Evolutionary conservation across 805 yeast genomes (phyloP).

Genomic region (Saccharomycopsis lassenensis): DNA sequence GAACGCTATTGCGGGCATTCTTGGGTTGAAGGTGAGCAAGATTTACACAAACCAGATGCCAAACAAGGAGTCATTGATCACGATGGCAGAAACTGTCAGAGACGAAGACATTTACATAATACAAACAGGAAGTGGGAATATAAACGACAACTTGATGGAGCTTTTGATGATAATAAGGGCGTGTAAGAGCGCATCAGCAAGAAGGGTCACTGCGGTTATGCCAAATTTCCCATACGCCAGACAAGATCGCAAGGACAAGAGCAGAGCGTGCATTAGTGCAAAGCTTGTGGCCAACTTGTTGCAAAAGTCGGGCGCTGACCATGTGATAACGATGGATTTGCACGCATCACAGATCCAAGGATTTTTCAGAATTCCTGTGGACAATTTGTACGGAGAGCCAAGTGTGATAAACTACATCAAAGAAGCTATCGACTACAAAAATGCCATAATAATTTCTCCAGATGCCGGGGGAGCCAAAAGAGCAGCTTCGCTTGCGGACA

Average conservation of each 20-base stretch:
- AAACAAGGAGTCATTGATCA: constrained; percentile 80
- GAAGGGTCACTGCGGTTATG: constrained; percentile 86
- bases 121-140: constrained; percentile 75
- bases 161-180: constrained; percentile 85
- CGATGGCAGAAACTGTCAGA: constrained; percentile 78
- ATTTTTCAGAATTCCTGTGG: constrained; percentile 90
- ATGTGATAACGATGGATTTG: constrained; percentile 91
- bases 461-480: constrained; percentile 99
- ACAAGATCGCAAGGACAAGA: constrained; percentile 93
- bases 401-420: constrained; percentile 72
- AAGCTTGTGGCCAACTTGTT: constrained; percentile 85
- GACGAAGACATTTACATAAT: constrained; percentile 82
- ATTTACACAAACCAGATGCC: constrained; percentile 79
- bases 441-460: constrained; percentile 82
- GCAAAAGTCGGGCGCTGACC: constrained; percentile 90
- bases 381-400: constrained; percentile 92
- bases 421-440: constrained; percentile 42
- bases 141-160: constrained; percentile 84
- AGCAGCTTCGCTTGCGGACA: constrained; percentile 89
- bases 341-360: constrained; percentile 99
- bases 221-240: constrained; percentile 97
- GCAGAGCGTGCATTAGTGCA: constrained; percentile 94
- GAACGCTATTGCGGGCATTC: constrained; percentile 49
- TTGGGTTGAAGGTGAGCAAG: constrained; percentile 60
- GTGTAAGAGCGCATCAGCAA: constrained; percentile 90